Evolutionary conservation across 2,329 filamentous ascomycete species (phyloP), one percentile per base, ranked within the genome.

Genomic region (Colletotrichum eremochloae): DNA sequence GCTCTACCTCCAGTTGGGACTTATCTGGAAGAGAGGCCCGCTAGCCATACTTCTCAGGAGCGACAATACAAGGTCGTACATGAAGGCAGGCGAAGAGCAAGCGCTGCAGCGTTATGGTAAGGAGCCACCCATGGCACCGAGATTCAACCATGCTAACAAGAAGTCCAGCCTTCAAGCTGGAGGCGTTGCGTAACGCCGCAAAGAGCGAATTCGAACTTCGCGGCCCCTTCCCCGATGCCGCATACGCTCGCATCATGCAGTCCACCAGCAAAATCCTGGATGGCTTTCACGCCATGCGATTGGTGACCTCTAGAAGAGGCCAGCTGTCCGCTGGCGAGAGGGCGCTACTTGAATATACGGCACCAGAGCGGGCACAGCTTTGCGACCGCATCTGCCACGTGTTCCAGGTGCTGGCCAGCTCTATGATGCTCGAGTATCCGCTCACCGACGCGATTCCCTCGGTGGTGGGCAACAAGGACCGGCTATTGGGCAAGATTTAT

Each of bases 21-120:
- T 99, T 44, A 95, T 98, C 75, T 99, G 96, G 96, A 97, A 96
- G 83, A 91, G 95, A 56, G 96, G 97, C 11, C 96, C 96, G 0
- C 85, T 99, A 33, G 92, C 93, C 5, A 90, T 92, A 8, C 87
- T 97, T 67, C 84, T 91, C 0, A 87, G 91, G 57, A 90, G 87
- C 71, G 84, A 89, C 74, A 84, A 83, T 72, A 84, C 86, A 5
- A 83, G 87, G 46, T 89, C 91, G 7, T 98, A 97, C 80, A 95
- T 98, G 88, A 92, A 92, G 74, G 89, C 95, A n/a, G 90, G 92
- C 46, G 96, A 98, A 81, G 95, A 97, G 79, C 89, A 93, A 5
- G 93, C 95, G 53, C 88, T 99, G 66, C 95, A 97, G 78, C 91
- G 93, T 70, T 98, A 96, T 78, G 82, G 83, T 84, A 78, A 75